Base-by-base conservation (phyloP, 768 basidiomycete species). In the Serendipita sp. region DNA sequence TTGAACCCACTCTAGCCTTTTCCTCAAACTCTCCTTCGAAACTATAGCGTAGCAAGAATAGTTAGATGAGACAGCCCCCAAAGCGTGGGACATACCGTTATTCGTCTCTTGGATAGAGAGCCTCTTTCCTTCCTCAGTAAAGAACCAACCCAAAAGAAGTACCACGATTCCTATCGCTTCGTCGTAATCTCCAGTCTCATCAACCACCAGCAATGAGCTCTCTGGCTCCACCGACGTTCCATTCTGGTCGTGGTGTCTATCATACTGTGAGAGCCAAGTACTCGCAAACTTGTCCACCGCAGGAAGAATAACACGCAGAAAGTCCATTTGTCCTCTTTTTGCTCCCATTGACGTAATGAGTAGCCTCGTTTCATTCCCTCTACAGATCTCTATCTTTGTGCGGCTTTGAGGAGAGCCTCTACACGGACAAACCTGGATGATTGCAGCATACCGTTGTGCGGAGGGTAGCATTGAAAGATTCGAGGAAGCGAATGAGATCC, bases 1-100 rank as follows among this genome's bases (percentile, higher is more conserved):
- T 65, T 93, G 86, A 56, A 97, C 83, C 89, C 89, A 92, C 71
- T 97, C 86, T 41, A 97, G 77, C 16, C 92, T 80, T 11, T 77
- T 85, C 10, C 83, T 81, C 67, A 97, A 82, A 11, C 79, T 74
- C 18, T 77, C 73, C 72, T 96, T 96, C 68, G 76, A 78, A 48
- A 70, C 72, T 67, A 63, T 41, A 37, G 41, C 35, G 38, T 13
- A 41, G 13, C 7, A 5, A 13, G 38, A 41, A 41, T 1, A 24
- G 24, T 41, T 41, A 13, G 13, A 41, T 41, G 13, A 41, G 13
- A 41, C 38, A 41, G 38, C 2, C 7, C 38, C 7, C 38, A 13
- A 1, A 41, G 38, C 38, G 38, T 5, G 38, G 38, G 38, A 41
- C 65, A n/a, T 34, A 53, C 18, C 41, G 5, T 16, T 28, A 28